Percentiles rank a stretch among this genome's conserved stretches.
Evolutionary conservation across 2,329 filamentous ascomycete genomes (phyloP).

Genomic region (Ceratocystis albifundus): DNA sequence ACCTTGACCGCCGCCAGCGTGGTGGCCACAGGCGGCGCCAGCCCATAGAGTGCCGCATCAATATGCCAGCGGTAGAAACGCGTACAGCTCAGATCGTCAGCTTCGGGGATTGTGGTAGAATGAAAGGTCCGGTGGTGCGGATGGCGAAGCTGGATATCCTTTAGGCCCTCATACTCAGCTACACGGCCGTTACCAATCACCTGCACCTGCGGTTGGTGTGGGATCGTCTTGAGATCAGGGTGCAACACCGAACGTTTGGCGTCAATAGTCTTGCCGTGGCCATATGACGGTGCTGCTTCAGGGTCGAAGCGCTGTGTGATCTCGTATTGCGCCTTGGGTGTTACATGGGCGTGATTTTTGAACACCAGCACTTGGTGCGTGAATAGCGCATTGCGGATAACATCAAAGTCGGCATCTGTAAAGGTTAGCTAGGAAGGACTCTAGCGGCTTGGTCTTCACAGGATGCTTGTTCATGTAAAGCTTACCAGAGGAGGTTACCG

Average conservation of each 20-base stretch:
- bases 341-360: conserved; percentile 52
- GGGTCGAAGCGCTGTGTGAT: conserved; percentile 66
- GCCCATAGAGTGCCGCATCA: conserved; percentile 62
- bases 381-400: conserved; percentile 56
- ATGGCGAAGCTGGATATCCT: conserved; percentile 56
- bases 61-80: conserved; percentile 71
- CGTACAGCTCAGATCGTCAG: conserved; percentile 40
- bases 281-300: conserved; percentile 49
- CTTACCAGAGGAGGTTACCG: conserved; percentile 49
- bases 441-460: not conserved
- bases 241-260: conserved; percentile 54
- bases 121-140: conserved; percentile 72
- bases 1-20: conserved; percentile 63
- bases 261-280: conserved; percentile 65
- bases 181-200: conserved; percentile 68
- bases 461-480: conserved; percentile 12
- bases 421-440: not conserved
- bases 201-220: conserved; percentile 68
- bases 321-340: conserved; percentile 60
- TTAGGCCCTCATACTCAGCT: conserved; percentile 56
- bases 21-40: conserved; percentile 63
- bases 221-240: conserved; percentile 69
- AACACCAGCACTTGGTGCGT: conserved; percentile 57
- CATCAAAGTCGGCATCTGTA: conserved; percentile 50
- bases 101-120: conserved; percentile 46